Evolutionary conservation across 2,329 filamentous ascomycete genomes (phyloP), one percentile per base, ranked within the genome.

Genomic region (Lachnellula cervina): DNA sequence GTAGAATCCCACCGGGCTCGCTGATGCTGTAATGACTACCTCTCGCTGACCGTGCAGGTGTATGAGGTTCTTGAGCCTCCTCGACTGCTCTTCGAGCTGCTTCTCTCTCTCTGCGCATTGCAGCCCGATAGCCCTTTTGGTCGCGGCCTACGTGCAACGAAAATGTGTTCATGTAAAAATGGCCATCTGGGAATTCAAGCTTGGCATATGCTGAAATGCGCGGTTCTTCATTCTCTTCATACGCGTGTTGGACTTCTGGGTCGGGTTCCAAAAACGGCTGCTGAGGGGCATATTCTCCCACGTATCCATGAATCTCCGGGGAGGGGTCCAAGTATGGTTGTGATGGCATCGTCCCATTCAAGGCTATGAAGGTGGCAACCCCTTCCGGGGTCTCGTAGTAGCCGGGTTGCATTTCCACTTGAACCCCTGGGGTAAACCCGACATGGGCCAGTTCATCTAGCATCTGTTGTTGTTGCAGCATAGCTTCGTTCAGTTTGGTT

Each of bases 91-190:
- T 51, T 75, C 72, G 71, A 59, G 78, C 75, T 49, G 75, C 73
- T 40, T 77, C 74, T 35, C 73, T 71, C 56, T 82, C 77, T 54
- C 74, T 73, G 45, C 77, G 75, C 54, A 60, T 49, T 11, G 59
- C 58, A 21, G 81, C 82, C 53, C 77, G 72, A 61, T 83, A 71
- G 9, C 83, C 83, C 16, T 81, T 82, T 64, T 84, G 78, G 70
- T 91, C 88, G 58, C 88, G 84, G 53, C 87, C 88, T 28, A 92
- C 82, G 55, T 88, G 81, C 63, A 91, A 80, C 51, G 82, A 79
- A 64, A 86, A 86, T 1, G 87, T 90, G 51, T 84, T 89, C 83
- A 92, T 88, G 71, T 89, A 88, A 69, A 89, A 91, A 54, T 84
- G 80, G 67, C 87, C 87, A 74, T 92, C 88, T 62, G 81, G 79